phyloP scores from a whole-genome alignment of 345 rosid species.

The Populus tremula region DNA sequence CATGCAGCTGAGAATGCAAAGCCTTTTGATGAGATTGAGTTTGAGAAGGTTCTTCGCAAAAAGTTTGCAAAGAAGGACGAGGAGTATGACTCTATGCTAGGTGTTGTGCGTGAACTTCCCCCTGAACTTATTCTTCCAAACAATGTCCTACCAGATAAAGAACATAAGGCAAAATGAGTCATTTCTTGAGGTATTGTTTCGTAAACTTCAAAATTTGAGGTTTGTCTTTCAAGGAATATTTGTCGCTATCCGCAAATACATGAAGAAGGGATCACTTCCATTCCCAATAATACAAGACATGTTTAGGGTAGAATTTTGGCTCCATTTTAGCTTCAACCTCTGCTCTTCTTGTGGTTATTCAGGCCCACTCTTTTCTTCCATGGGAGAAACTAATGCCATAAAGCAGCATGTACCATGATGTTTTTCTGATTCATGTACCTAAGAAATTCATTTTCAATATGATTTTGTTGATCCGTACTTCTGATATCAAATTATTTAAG shows the following conservation, averaged over 20 bases:
- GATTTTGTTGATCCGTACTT: conserved; percentile 10
- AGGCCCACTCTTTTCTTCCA: conserved; percentile 11
- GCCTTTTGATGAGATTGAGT: conserved; percentile 73
- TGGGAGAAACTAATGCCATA: conserved; percentile 24
- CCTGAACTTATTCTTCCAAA: conserved; percentile 77
- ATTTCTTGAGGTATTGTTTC: conserved; percentile 23
- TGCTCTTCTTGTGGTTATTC: conserved; percentile 18
- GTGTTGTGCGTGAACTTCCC: conserved; percentile 75
- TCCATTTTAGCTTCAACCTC: conserved; percentile 10
- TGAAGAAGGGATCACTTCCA: conserved; percentile 34
- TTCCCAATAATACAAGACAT: conserved; percentile 45
- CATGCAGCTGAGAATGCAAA: conserved; percentile 91
- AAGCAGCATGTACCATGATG: conserved; percentile 25
- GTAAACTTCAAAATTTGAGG: conserved; percentile 20
- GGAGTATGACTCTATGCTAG: conserved; percentile 85
- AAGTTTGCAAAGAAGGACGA: conserved; percentile 67
- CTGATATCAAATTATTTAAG: not conserved
- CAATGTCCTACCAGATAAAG: conserved; percentile 54
- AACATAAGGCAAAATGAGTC: conserved; percentile 53
- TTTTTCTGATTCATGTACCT: conserved; percentile 20
- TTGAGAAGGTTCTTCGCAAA: conserved; percentile 87
- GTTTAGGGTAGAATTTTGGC: conserved; percentile 28
- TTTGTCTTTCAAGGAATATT: conserved; percentile 30
- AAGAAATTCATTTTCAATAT: not conserved
- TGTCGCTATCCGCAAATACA: conserved; percentile 31